Base-by-base conservation (phyloP, 2,329 filamentous ascomycete species). In the Arthrobotrys conoides region DNA sequence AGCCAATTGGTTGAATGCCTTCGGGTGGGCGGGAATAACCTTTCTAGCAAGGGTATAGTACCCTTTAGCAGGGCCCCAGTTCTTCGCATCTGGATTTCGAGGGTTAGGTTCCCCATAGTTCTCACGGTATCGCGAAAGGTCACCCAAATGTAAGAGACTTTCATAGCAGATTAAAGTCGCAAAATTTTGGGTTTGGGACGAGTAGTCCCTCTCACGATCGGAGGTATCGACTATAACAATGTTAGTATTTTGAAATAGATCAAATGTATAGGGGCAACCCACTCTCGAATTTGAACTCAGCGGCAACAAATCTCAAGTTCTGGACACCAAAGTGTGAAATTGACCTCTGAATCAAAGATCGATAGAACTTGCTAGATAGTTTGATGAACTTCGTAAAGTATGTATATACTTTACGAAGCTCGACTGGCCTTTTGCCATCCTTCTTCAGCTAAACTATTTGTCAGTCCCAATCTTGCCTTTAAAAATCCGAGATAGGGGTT, bases 41-140 rank as follows among this genome's bases (percentile, higher is more conserved):
- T 92, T 90, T 80, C 91, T 90, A 22, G 96, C 96, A 76, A 98
- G 87, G 70, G 89, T 87, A 84, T 99, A 98, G 84, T 95, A 97
- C 10, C 91, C 91, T 82, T 94, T 87, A 14, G 95, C 93, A 14
- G 90, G 90, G 27, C 92, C 92, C 87, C 93, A 96, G 82, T 92
- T 92, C 67, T 90, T 90, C 16, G 69, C 38, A 10, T 79, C 76
- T 0, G 76, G 76, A n/a, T 69, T 79, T 3, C 69, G 48, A 73
- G 73, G 73, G 22, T 77, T 65, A 6, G 73, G 67, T 20, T 77
- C 73, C 8, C 73, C 73, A 36, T 91, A 90, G 75, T 93, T 87
- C 83, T 95, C 92, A 68, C 94, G 91, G 85, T 97, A 99, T 80
- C 96, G 90, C 63, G 93, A 93, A 59, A 99, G 87, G 84, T 99